These are phyloP conservation scores for Medicago ruthenica DNA, from an alignment of 306 rosid genomes.

Conservation along the genomic window DNA sequence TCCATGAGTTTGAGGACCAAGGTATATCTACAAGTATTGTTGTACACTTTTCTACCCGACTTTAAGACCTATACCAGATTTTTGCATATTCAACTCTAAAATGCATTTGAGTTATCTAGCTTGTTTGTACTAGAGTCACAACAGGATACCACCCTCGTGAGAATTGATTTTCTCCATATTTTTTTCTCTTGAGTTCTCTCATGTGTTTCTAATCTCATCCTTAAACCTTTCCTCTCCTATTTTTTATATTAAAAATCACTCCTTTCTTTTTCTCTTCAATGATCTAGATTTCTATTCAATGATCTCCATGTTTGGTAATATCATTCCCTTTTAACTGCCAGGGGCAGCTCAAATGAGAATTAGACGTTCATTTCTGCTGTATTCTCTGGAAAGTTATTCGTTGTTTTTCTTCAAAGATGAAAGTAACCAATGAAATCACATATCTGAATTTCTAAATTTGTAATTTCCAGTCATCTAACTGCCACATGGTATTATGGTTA, in stretches of 20 bases:
- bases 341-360: too few species aligned
- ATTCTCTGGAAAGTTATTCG: not conserved
- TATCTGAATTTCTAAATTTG: not conserved
- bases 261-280: too few species aligned
- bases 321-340: too few species aligned
- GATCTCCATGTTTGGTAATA: too few species aligned
- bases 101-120: too few species aligned
- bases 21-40: not conserved
- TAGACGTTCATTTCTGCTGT: not conserved
- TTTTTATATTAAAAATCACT: too few species aligned
- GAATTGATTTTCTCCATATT: too few species aligned
- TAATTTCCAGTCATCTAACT: constrained; percentile 7
- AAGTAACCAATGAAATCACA: not conserved
- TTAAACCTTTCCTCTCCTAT: too few species aligned
- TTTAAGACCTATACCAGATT: not conserved
- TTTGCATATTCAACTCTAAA: not conserved
- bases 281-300: too few species aligned
- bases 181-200: too few species aligned
- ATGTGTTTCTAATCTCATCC: too few species aligned
- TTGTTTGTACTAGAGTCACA: not conserved
- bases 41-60: not conserved
- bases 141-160: not conserved
- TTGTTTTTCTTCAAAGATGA: not conserved
- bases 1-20: not conserved
- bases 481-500: not conserved